Evolutionary conservation across 257 asterid species (phyloP), one percentile per base, ranked within the genome.

Genomic region (Sherardia arvensis): DNA sequence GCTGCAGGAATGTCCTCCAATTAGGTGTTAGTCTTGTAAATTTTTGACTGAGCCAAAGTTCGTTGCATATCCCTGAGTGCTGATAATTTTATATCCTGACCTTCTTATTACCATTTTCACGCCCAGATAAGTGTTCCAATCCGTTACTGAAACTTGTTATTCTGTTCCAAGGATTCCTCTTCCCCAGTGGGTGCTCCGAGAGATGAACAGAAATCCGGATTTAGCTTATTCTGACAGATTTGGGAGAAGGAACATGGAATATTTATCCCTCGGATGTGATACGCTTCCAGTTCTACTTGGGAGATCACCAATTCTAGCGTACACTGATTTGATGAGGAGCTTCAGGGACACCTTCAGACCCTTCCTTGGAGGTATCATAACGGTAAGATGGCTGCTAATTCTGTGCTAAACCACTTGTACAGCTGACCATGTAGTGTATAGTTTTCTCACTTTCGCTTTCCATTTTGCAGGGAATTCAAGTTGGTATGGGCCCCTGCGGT

Each of bases 401-500:
- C 53, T 34, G 56, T 61, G 68, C 56, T 48, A 38, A 36, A 53
- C 49, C 15, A 26, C 29, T 10, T 71, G 43, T 64, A 49, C 48
- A 26, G 30, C 25, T 38, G 23, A 55, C 33, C 36, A 28, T 28
- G 62, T 29, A 59, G 61, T 69, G 55, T 36, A 70, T 65, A 34
- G 61, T 66, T 65, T 69, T 69, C 66, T 61, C 48, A 47, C 57
- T 66, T 26, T 74, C 34, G 36, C 40, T 32, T 26, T 61, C 67
- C 29, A 17, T 59, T 70, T 64, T 75, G 56, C 78, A 88, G 96
- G 91, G 90, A 8, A 78, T 88, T 72, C 96, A 85, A 88, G 86
- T 88, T 62, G 96, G 96, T 60, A 64, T 88, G 75, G 96, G 96
- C 47, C 94, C 96, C 27, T 81, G 77, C 45, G 94, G 94, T 66